Percentiles rank a stretch among this genome's conserved stretches.
Conservation (phyloP, 148 eudicot genomes). For the Persicaria maculosa region DNA sequence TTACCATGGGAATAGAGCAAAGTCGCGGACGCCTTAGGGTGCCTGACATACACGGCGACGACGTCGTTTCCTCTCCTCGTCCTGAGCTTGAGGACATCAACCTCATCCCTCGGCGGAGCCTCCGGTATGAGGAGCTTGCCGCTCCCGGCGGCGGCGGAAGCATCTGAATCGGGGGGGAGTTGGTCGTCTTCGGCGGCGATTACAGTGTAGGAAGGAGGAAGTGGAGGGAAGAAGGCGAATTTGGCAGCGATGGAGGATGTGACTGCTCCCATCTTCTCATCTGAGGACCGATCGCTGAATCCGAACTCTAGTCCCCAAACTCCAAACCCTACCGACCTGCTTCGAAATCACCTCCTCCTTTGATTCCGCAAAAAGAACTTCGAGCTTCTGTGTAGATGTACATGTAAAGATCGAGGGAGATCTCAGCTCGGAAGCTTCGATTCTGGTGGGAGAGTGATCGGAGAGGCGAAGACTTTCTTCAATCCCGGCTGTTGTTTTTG, state of each 20-base stretch:
- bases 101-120: constrained; percentile 53
- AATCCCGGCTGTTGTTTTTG: not conserved
- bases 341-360: not conserved
- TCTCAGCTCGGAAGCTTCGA: constrained; percentile 2
- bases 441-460: constrained; percentile 6
- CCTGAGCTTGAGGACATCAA: constrained; percentile 52
- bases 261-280: constrained; percentile 70
- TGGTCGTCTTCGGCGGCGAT: constrained; percentile 42
- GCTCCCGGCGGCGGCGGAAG: constrained; percentile 12
- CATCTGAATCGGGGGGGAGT: constrained; percentile 6
- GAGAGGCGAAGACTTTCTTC: not conserved
- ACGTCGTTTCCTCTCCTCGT: constrained; percentile 72
- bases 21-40: constrained; percentile 63
- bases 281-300: constrained; percentile 12
- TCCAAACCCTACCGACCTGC: constrained; percentile 6
- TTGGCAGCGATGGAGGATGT: constrained; percentile 96
- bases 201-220: constrained; percentile 85
- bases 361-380: constrained; percentile 1
- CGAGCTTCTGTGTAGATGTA: not conserved
- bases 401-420: not conserved
- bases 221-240: constrained; percentile 92
- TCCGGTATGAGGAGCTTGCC: constrained; percentile 54
- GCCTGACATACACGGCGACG: constrained; percentile 56
- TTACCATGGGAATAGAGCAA: constrained; percentile 93
- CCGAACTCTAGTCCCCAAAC: not conserved